A percentile compares a stretch with the other conserved stretches of the same genome.
phyloP scores from a whole-genome alignment of 768 basidiomycete species.

The Pulveroboletus sp. region DNA sequence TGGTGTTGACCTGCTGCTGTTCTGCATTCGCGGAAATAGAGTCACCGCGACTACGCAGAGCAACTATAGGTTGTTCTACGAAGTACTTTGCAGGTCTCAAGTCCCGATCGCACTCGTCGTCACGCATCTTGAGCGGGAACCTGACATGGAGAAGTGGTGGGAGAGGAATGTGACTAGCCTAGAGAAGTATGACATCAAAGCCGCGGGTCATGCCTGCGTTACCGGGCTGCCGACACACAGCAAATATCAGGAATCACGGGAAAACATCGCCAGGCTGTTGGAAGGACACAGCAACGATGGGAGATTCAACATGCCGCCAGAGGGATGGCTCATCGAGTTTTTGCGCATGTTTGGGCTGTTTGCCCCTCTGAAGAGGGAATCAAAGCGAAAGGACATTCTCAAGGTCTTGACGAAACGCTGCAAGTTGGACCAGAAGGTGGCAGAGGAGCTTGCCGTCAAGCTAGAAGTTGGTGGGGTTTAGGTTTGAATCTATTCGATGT shows the following conservation, averaged over 20 bases:
- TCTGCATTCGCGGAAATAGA: slow-evolving; percentile 40
- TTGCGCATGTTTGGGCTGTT: slow-evolving; percentile 25
- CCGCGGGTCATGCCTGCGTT: slow-evolving; percentile 34
- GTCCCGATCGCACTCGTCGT: slow-evolving; percentile 34
- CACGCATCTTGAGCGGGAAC: slow-evolving; percentile 38
- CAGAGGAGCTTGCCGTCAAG: slow-evolving; percentile 20
- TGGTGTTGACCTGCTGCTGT: slow-evolving; percentile 43
- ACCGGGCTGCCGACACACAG: slow-evolving; percentile 29
- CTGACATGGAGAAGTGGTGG: slow-evolving; percentile 36
- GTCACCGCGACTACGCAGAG: slow-evolving; percentile 35
- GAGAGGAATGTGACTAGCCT: slow-evolving; percentile 23
- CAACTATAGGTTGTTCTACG: slow-evolving; percentile 42
- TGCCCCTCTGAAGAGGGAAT: slow-evolving; percentile 18
- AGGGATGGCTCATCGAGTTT: slow-evolving; percentile 24
- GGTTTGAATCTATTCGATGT: neutral
- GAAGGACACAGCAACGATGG: slow-evolving; percentile 7
- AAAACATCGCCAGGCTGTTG: slow-evolving; percentile 17
- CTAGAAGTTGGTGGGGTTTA: slow-evolving; percentile 5
- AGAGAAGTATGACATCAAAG: slow-evolving; percentile 24
- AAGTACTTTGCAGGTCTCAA: slow-evolving; percentile 37
- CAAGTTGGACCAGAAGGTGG: slow-evolving; percentile 17
- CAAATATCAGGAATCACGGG: slow-evolving; percentile 26
- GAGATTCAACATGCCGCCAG: slow-evolving; percentile 26
- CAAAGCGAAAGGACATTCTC: slow-evolving; percentile 22
- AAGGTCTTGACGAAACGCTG: slow-evolving; percentile 31